These are phyloP conservation scores for Phytophthora agathidicida DNA, from an alignment of 352 stramenopile species.

Conservation along the genomic window DNA sequence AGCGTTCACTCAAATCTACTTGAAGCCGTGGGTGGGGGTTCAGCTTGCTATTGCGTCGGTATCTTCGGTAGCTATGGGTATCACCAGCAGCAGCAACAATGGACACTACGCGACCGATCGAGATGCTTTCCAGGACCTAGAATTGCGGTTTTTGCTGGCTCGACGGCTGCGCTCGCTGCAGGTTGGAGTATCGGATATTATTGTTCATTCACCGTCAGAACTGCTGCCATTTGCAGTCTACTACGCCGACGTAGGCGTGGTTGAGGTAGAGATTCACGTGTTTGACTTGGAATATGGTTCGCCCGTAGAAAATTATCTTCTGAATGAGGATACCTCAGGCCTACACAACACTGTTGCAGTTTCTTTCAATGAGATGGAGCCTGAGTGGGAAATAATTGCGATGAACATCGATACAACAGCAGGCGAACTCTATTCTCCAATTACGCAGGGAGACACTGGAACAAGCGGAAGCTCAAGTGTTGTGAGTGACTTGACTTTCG, in stretches of 20 bases:
- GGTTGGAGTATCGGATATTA: constrained; percentile 19
- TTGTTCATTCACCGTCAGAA: constrained; percentile 10
- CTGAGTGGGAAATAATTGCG: constrained; percentile 14
- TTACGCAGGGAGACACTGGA: no score
- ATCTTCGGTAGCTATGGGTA: not conserved
- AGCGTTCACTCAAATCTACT: constrained; percentile 23
- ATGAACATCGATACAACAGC: constrained; percentile 18
- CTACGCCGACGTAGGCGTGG: constrained; percentile 6
- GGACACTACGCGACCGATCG: constrained; percentile 11
- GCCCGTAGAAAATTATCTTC: constrained; percentile 2
- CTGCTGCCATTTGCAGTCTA: constrained; percentile 14
- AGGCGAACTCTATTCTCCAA: constrained; percentile 1
- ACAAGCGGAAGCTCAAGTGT: not conserved
- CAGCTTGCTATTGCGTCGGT: constrained; percentile 21
- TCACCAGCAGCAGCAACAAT: not conserved
- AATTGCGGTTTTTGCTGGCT: constrained; percentile 17
- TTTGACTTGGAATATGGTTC: constrained; percentile 1
- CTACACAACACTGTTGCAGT: constrained; percentile 1
- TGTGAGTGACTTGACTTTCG: constrained; percentile 11
- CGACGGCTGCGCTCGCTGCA: constrained; percentile 2
- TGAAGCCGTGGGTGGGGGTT: constrained; percentile 34
- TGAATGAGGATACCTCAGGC: not conserved
- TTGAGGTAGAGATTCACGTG: constrained; percentile 29
- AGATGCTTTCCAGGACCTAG: constrained; percentile 25
- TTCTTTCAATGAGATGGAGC: constrained; percentile 14